Percentiles rank a stretch among this genome's conserved stretches.
phyloP scores from a whole-genome alignment of 768 basidiomycete species.

The Daedaleopsis sinensis region DNA sequence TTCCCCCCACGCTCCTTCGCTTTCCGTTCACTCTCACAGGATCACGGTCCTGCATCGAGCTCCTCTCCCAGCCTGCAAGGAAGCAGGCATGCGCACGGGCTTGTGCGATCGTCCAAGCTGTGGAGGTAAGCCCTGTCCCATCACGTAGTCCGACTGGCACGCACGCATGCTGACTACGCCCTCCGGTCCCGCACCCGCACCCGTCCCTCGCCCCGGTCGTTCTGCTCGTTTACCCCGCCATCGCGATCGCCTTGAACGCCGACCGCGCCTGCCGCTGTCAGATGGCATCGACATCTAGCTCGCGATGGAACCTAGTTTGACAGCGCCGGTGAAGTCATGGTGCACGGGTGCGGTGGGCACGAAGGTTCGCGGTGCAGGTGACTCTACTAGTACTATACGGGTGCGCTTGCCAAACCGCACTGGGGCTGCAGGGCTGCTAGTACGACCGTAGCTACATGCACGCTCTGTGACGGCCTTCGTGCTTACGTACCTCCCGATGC shows the following conservation, averaged over 20 bases:
- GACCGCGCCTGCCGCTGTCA: not conserved
- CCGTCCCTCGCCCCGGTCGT: too few relatives aligned
- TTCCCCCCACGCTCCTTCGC: not conserved
- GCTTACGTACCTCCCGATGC: not conserved
- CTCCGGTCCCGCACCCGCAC: too few relatives aligned
- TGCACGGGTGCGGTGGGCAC: not conserved
- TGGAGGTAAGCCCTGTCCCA: slow-evolving; percentile 22
- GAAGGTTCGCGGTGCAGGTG: not conserved
- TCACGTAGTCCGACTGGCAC: not conserved
- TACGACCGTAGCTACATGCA: too few relatives aligned
- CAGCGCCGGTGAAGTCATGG: not conserved
- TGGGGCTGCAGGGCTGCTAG: too few relatives aligned
- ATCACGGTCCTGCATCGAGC: slow-evolving; percentile 27
- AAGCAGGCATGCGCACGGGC: slow-evolving; percentile 31
- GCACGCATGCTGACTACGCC: not conserved
- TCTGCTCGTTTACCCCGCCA: not conserved
- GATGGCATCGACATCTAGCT: slow-evolving; percentile 12
- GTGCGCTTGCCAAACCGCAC: too few relatives aligned
- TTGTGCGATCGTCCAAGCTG: slow-evolving; percentile 29
- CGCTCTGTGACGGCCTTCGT: too few relatives aligned
- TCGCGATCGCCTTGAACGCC: not conserved
- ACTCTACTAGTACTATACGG: not conserved
- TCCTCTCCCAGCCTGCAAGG: slow-evolving; percentile 34
- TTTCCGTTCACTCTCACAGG: not conserved
- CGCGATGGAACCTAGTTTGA: slow-evolving; percentile 8